These are phyloP conservation scores for Amaranthus palmeri DNA, from an alignment of 148 eudicot species.

Conservation along the genomic window DNA sequence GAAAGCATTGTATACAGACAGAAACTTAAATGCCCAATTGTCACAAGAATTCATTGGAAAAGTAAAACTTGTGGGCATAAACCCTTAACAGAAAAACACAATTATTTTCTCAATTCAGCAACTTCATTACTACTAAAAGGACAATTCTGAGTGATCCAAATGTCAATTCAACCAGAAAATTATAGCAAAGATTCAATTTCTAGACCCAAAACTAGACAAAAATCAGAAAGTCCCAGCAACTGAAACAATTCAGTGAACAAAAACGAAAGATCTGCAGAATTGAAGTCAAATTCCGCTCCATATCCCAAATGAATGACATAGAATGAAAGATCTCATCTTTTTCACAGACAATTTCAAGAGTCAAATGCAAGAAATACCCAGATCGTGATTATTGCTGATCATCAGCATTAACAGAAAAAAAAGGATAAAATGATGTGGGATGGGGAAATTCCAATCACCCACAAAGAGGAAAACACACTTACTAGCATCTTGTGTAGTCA, in stretches of 20 bases:
- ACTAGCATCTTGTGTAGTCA: conserved; percentile 45
- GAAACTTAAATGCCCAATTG: not conserved
- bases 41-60: not conserved
- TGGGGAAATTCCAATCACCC: conserved; percentile 24
- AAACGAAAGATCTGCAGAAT: conserved; percentile 1
- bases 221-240: not conserved
- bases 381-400: conserved; percentile 29
- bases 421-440: not conserved
- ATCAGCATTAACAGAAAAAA: conserved; percentile 16
- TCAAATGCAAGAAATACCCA: conserved; percentile 25
- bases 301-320: conserved; percentile 16
- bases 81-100: conserved; percentile 3
- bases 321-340: conserved; percentile 19
- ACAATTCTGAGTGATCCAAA: conserved; percentile 23
- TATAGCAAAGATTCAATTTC: conserved; percentile 10
- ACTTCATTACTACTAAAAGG: conserved; percentile 15
- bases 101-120: conserved; percentile 2
- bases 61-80: not conserved
- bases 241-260: conserved; percentile 1
- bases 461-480: conserved; percentile 42
- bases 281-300: not conserved
- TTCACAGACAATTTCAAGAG: not conserved
- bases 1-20: not conserved
- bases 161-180: conserved; percentile 19
- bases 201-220: not conserved